These are phyloP conservation scores for Tricladium varicosporioides DNA, from an alignment of 2,329 filamentous ascomycete genomes.

Conservation along the genomic window DNA sequence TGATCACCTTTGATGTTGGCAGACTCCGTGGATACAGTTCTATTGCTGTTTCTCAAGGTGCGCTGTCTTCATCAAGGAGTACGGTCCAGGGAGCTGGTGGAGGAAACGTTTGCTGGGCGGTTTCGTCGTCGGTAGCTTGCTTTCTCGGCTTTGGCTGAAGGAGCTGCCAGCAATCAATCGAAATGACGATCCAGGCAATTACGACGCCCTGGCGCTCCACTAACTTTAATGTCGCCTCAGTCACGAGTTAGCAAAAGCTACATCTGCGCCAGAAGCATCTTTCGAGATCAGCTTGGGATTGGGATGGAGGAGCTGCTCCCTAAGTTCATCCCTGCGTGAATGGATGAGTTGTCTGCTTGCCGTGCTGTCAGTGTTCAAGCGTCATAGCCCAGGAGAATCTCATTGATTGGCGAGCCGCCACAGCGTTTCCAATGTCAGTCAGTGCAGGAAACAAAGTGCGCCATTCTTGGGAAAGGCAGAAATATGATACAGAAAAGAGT, in stretches of 20 bases:
- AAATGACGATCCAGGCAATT: constrained; percentile 19
- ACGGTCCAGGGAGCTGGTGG: constrained; percentile 3
- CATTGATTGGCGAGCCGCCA: not conserved
- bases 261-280: constrained; percentile 5
- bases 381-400: not conserved
- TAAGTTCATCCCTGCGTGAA: not conserved
- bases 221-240: not conserved
- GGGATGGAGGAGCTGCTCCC: not conserved
- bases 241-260: constrained; percentile 1
- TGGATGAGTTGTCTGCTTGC: not conserved
- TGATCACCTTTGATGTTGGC: not conserved
- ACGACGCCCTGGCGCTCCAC: not conserved
- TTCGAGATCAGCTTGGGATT: not conserved
- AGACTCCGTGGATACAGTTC: not conserved
- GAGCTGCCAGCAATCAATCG: constrained; percentile 13
- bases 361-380: not conserved
- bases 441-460: not conserved
- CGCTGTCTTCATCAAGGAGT: not conserved
- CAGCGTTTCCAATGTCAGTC: not conserved
- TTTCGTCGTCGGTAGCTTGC: constrained; percentile 4
- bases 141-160: constrained; percentile 9
- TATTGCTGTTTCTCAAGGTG: not conserved
- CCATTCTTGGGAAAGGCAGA: not conserved
- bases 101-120: constrained; percentile 10
- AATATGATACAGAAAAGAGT: not conserved